Conservation (phyloP, 73 alveolate genomes). For the Breviolum minutum region DNA sequence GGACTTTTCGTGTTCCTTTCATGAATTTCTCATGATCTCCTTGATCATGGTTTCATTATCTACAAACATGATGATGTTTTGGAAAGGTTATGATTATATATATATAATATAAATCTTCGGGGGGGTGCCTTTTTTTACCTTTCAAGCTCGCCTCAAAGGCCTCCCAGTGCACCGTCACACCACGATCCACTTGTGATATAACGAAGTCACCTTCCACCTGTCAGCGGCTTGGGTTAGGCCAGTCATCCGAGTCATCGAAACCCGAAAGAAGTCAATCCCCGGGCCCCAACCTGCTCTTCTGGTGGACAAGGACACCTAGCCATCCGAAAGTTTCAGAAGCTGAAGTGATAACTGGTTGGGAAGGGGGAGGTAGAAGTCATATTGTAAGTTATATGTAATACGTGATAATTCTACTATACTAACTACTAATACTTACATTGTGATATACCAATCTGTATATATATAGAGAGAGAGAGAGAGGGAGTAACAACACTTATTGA, state of each 20-base stretch:
- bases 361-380: too few relatives aligned
- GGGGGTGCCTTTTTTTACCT: not conserved
- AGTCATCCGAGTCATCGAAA: not conserved
- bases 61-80: not conserved
- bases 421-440: too few relatives aligned
- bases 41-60: not conserved
- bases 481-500: too few relatives aligned
- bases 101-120: not conserved
- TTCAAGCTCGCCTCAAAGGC: constrained; percentile 60
- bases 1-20: too few relatives aligned
- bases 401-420: too few relatives aligned
- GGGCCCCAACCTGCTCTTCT: constrained; percentile 3
- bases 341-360: not conserved
- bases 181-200: constrained; percentile 54
- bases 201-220: not conserved
- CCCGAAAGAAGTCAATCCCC: constrained; percentile 1
- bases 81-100: not conserved
- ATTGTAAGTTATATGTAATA: too few relatives aligned
- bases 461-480: too few relatives aligned
- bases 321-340: not conserved
- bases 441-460: too few relatives aligned
- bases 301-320: constrained; percentile 57
- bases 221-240: not conserved
- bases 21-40: too few relatives aligned
- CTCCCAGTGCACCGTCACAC: constrained; percentile 92